phyloP scores from a whole-genome alignment of 495 filamentous ascomycete species.

The Amorphotheca resinae region DNA sequence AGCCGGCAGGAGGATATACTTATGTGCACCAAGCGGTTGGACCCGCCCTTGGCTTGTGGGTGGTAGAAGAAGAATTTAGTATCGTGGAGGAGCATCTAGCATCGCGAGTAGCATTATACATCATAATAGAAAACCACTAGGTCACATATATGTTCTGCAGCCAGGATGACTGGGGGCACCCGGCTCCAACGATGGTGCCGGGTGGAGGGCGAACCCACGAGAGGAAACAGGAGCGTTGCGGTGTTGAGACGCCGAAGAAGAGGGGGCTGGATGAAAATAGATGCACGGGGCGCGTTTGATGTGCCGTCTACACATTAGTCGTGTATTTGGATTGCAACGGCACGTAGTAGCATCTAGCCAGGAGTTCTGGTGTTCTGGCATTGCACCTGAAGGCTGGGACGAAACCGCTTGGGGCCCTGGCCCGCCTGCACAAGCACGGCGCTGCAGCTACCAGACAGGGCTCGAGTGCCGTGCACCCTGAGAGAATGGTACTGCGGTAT shows the following conservation, averaged over 20 bases:
- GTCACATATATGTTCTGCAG: constrained; percentile 9
- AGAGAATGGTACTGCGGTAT: too few relatives aligned
- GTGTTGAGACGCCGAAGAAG: constrained; percentile 14
- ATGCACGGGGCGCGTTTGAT: too few relatives aligned
- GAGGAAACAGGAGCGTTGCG: constrained; percentile 16
- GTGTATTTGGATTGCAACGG: too few relatives aligned
- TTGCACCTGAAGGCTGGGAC: too few relatives aligned
- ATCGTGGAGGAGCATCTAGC: constrained; percentile 9
- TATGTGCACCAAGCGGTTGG: constrained; percentile 14
- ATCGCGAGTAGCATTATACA: too few relatives aligned
- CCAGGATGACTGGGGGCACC: constrained; percentile 7
- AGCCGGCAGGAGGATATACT: constrained; percentile 16
- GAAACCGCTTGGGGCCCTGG: too few relatives aligned
- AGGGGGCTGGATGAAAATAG: not conserved
- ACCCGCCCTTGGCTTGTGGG: not conserved
- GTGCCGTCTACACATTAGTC: too few relatives aligned
- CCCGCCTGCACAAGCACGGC: too few relatives aligned
- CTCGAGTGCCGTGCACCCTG: too few relatives aligned
- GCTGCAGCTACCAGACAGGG: too few relatives aligned
- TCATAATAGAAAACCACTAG: constrained; percentile 5
- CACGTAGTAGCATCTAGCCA: too few relatives aligned
- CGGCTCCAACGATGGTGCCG: constrained; percentile 18
- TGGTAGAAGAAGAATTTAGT: constrained; percentile 1
- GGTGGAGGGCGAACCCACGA: not conserved
- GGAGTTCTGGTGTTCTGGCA: too few relatives aligned